Percentiles rank a stretch among this genome's conserved stretches.
phyloP scores from a whole-genome alignment of 2,329 filamentous ascomycete genomes.

The Hypoxylon sp. region DNA sequence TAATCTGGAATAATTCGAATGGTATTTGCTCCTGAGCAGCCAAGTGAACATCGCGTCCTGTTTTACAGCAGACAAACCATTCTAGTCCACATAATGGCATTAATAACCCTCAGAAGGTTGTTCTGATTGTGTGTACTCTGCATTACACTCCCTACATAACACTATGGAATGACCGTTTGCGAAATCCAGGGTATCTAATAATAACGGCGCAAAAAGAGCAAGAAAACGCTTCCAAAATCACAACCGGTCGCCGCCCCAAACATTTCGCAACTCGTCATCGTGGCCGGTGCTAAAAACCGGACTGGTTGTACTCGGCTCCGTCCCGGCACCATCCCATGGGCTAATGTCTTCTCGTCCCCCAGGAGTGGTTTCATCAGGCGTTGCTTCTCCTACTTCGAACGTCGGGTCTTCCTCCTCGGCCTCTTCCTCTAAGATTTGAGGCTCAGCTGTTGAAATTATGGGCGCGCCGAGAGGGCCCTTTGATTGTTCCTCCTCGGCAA shows the following conservation, averaged over 20 bases:
- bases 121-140: background rate
- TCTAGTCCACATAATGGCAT: background rate
- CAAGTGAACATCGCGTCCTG: background rate
- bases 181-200: conserved; percentile 42
- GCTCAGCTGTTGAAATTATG: conserved; percentile 49
- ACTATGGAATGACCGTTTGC: conserved; percentile 24
- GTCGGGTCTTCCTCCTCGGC: conserved; percentile 51
- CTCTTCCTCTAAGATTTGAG: conserved; percentile 52
- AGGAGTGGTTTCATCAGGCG: conserved; percentile 43
- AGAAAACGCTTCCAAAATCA: conserved; percentile 31
- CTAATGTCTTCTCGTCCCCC: conserved; percentile 27
- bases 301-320: conserved; percentile 23
- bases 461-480: conserved; percentile 52
- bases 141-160: conserved; percentile 20
- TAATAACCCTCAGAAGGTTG: background rate
- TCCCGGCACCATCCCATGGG: conserved; percentile 26
- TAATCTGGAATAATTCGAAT: background rate
- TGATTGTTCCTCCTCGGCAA: conserved; percentile 49
- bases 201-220: conserved; percentile 40
- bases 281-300: conserved; percentile 45
- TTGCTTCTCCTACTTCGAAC: conserved; percentile 43
- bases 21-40: too few species aligned
- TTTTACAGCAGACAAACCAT: background rate
- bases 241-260: conserved; percentile 48
- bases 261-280: conserved; percentile 49